Conservation (phyloP, 2,329 filamentous ascomycete species). For the Amylocarpus encephaloides region DNA sequence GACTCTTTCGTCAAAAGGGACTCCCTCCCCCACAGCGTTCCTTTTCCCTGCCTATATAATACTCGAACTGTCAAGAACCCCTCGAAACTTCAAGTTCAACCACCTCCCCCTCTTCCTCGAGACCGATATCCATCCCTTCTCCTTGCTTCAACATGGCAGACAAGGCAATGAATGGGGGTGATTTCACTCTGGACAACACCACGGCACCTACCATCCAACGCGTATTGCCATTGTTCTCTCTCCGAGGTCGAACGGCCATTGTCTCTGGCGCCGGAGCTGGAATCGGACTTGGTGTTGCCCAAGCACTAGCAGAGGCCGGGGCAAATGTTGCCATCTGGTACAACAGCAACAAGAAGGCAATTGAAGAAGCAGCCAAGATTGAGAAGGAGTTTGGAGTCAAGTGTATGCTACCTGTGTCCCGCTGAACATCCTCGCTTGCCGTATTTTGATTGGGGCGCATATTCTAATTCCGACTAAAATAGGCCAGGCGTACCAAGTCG, state of each 20-base stretch:
- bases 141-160: conserved; percentile 13
- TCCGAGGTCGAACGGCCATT: conserved; percentile 49
- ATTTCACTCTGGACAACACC: conserved; percentile 54
- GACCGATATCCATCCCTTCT: neutral
- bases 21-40: neutral
- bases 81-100: neutral
- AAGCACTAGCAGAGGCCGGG: conserved; percentile 39
- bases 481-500: conserved; percentile 58
- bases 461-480: conserved; percentile 3
- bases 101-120: neutral
- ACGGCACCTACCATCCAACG: conserved; percentile 37
- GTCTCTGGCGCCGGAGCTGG: conserved; percentile 40
- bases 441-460: conserved; percentile 6
- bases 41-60: neutral
- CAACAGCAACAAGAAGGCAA: conserved; percentile 60
- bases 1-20: neutral
- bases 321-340: conserved; percentile 46
- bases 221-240: conserved; percentile 56
- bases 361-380: conserved; percentile 56
- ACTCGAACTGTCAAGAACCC: neutral
- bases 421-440: neutral
- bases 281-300: conserved; percentile 40
- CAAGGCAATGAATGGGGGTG: conserved; percentile 32
- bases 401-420: conserved; percentile 36
- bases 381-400: conserved; percentile 61